These are phyloP conservation scores for Talaromyces proteolyticus DNA, from an alignment of 495 filamentous ascomycete genomes.

Conservation along the genomic window DNA sequence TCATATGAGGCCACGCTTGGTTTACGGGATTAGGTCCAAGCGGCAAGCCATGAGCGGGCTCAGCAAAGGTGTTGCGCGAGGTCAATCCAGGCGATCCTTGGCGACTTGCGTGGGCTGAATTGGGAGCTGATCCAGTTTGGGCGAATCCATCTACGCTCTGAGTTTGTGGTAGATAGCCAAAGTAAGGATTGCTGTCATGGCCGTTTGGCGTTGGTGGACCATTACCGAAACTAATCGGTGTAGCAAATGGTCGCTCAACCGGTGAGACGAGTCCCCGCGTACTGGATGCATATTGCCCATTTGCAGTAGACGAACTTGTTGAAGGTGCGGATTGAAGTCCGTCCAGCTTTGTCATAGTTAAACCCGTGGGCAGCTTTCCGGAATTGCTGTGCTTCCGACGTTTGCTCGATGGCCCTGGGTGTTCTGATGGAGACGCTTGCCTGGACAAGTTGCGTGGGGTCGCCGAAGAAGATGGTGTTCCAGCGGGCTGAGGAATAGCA, in stretches of 20 bases:
- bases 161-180: conserved; percentile 37
- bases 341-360: conserved; percentile 78
- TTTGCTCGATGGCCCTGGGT: conserved; percentile 56
- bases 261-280: conserved; percentile 38
- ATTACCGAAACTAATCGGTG: conserved; percentile 45
- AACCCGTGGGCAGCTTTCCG: conserved; percentile 57
- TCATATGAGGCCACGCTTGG: conserved; percentile 36
- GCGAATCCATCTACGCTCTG: conserved; percentile 53
- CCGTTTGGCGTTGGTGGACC: conserved; percentile 60
- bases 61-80: conserved; percentile 39
- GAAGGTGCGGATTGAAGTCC: conserved; percentile 33
- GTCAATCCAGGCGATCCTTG: conserved; percentile 31
- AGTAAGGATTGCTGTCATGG: conserved; percentile 48
- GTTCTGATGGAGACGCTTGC: conserved; percentile 62
- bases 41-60: conserved; percentile 23
- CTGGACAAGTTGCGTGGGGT: conserved; percentile 63
- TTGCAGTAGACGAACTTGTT: conserved; percentile 14
- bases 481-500: conserved; percentile 29
- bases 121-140: conserved; percentile 58
- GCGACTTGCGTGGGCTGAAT: conserved; percentile 53
- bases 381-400: conserved; percentile 69
- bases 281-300: conserved; percentile 27
- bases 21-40: conserved; percentile 23
- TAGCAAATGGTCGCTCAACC: conserved; percentile 39
- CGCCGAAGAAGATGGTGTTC: conserved; percentile 39